Evolutionary conservation across 345 rosid species (phyloP).

Genomic region (Pistacia atlantica): DNA sequence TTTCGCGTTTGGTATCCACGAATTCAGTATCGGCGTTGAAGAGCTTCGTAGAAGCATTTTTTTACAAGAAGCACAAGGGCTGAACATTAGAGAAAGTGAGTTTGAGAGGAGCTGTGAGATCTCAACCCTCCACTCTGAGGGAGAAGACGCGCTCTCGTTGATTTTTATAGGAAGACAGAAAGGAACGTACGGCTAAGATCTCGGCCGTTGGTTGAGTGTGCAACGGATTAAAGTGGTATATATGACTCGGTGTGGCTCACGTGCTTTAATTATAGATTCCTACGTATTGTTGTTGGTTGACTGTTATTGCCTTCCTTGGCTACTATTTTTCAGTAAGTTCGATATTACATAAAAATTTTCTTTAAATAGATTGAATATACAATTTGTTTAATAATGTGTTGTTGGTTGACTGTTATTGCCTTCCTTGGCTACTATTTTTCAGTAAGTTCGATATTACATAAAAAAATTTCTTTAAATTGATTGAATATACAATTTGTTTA

Average conservation of each 20-base stretch:
- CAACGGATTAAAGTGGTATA: neutral
- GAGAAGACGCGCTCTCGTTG: neutral
- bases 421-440: neutral
- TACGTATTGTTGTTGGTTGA: neutral
- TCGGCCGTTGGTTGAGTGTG: conserved; percentile 28
- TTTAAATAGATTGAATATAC: no score
- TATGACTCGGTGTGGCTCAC: neutral
- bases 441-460: no score
- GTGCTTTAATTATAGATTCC: neutral
- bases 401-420: conserved; percentile 24
- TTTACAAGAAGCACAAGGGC: neutral
- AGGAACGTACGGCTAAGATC: conserved; percentile 12
- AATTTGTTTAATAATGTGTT: no score
- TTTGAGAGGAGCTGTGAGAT: neutral
- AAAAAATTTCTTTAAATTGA: no score
- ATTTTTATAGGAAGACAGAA: conserved; percentile 17
- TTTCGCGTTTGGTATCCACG: conserved; percentile 51
- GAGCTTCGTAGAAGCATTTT: conserved; percentile 75
- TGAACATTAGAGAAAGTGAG: neutral
- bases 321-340: no score
- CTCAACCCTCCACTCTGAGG: neutral
- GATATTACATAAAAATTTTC: no score
- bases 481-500: no score
- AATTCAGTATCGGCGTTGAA: conserved; percentile 67
- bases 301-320: conserved; percentile 22